These are phyloP conservation scores for Podaxis rugospora DNA, from an alignment of 768 basidiomycete genomes.

Conservation along the genomic window DNA sequence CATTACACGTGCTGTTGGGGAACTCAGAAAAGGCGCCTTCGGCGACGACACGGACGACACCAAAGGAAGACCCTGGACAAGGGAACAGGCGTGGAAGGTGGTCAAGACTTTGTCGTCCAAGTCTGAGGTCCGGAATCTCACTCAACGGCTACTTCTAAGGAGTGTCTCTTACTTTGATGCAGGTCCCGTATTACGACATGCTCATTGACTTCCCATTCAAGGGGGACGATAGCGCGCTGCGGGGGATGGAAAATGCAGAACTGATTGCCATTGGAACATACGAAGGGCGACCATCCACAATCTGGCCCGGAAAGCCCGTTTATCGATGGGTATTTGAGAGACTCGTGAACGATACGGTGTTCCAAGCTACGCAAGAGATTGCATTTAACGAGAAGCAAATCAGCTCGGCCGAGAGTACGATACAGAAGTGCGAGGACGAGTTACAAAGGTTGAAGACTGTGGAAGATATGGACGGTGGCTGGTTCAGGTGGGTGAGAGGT, in stretches of 20 bases:
- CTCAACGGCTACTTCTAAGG: neutral
- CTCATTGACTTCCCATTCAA: constrained; percentile 87
- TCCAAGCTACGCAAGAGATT: constrained; percentile 79
- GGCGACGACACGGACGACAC: constrained; percentile 91
- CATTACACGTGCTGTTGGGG: constrained; percentile 69
- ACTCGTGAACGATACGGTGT: constrained; percentile 72
- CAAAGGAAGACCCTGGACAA: constrained; percentile 76
- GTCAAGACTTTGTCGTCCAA: constrained; percentile 67
- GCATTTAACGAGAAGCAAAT: constrained; percentile 71
- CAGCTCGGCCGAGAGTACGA: constrained; percentile 51
- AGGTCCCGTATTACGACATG: constrained; percentile 82
- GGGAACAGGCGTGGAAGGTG: constrained; percentile 85
- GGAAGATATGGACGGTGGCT: constrained; percentile 35
- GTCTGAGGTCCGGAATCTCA: constrained; percentile 48
- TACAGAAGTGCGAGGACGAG: constrained; percentile 75
- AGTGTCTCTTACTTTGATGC: neutral
- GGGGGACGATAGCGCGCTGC: constrained; percentile 76
- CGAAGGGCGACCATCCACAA: constrained; percentile 82
- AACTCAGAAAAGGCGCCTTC: constrained; percentile 87
- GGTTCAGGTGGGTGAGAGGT: constrained; percentile 28
- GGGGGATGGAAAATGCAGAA: constrained; percentile 86
- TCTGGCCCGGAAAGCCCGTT: constrained; percentile 89
- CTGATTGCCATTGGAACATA: constrained; percentile 75
- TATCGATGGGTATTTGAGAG: constrained; percentile 81
- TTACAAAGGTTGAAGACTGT: constrained; percentile 65